Percentiles rank a stretch among this genome's conserved stretches.
Evolutionary conservation across 495 filamentous ascomycete genomes (phyloP).

Genomic region (Penicillium pancosmium): DNA sequence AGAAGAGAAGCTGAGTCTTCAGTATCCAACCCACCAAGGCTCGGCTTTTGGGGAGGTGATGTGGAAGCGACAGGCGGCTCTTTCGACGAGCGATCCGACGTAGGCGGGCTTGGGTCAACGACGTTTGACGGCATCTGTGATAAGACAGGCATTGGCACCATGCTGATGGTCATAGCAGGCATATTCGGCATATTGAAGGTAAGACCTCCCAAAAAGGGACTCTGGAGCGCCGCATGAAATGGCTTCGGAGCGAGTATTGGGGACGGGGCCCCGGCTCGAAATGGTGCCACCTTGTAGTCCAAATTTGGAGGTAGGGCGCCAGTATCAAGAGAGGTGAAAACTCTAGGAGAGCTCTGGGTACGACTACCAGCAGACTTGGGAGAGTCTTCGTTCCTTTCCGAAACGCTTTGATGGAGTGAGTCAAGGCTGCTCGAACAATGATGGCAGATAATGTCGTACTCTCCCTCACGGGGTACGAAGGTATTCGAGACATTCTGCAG

Average conservation of each 20-base stretch:
- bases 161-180: not conserved
- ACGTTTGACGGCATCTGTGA: not conserved
- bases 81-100: not conserved
- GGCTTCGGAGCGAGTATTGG: conserved; percentile 10
- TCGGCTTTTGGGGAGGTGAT: not conserved
- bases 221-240: conserved; percentile 17
- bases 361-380: conserved; percentile 7
- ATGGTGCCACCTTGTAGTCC: too few relatives aligned
- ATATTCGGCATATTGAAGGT: conserved; percentile 19
- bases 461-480: conserved; percentile 33
- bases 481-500: conserved; percentile 30
- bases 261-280: not conserved
- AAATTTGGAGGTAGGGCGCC: not conserved
- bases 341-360: conserved; percentile 13
- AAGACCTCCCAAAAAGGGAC: conserved; percentile 21
- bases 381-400: conserved; percentile 22
- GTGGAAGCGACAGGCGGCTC: not conserved
- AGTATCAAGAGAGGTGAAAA: not conserved
- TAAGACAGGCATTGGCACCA: not conserved
- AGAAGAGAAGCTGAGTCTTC: not conserved
- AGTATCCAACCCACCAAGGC: not conserved
- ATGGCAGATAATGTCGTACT: conserved; percentile 44
- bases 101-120: not conserved
- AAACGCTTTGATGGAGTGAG: conserved; percentile 32
- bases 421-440: conserved; percentile 36